phyloP scores from a whole-genome alignment of 2,329 filamentous ascomycete genomes.

The Penicillium sp. region DNA sequence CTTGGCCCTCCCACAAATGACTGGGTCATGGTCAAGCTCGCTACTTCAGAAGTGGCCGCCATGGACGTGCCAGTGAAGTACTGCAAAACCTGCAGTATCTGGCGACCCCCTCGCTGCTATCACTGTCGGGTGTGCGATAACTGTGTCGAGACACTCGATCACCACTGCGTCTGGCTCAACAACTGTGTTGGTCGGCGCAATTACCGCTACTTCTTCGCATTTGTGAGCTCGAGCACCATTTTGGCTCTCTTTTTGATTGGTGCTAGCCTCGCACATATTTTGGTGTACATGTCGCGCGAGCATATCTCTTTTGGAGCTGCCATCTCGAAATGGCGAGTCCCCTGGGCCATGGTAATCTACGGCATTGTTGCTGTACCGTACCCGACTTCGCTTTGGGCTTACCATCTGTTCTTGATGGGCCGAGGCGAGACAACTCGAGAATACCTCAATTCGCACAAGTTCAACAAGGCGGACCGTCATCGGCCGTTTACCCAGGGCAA shows the following conservation, averaged over 20 bases:
- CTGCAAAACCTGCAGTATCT: constrained; percentile 95
- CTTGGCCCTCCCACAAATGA: constrained; percentile 82
- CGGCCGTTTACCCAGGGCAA: constrained; percentile 79
- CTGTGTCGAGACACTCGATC: constrained; percentile 93
- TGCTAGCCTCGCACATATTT: constrained; percentile 72
- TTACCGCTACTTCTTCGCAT: constrained; percentile 96
- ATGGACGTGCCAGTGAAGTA: constrained; percentile 99
- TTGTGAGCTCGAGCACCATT: constrained; percentile 73
- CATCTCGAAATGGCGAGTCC: constrained; percentile 66
- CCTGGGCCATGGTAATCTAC: constrained; percentile 86
- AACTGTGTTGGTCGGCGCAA: constrained; percentile 96
- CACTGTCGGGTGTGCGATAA: constrained; percentile 97
- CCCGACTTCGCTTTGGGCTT: constrained; percentile 74
- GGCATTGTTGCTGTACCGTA: constrained; percentile 70
- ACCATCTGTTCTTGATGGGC: constrained; percentile 86
- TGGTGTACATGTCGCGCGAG: constrained; percentile 63
- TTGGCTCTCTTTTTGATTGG: constrained; percentile 70
- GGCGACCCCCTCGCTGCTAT: constrained; percentile 90
- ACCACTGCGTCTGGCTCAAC: constrained; percentile 98
- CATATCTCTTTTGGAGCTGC: constrained; percentile 62
- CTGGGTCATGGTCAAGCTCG: constrained; percentile 86
- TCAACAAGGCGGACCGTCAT: constrained; percentile 84
- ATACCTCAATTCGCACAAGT: constrained; percentile 94
- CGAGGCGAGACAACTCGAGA: constrained; percentile 93
- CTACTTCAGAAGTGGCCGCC: constrained; percentile 67